Evolutionary conservation across 2,329 filamentous ascomycete genomes (phyloP).

Genomic region (Gaeumannomyces tritici): DNA sequence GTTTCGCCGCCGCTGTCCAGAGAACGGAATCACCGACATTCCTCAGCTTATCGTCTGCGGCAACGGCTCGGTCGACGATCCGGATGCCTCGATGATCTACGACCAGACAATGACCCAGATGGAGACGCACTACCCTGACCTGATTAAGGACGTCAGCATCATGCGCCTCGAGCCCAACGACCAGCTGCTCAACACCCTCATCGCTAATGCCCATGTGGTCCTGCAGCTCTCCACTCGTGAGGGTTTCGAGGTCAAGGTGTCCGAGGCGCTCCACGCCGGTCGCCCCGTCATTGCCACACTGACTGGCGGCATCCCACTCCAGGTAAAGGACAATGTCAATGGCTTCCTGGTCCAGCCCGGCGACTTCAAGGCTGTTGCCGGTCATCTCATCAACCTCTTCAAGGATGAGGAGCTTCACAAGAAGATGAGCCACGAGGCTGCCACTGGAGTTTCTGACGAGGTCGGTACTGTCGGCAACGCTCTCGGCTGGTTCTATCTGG

Average conservation of each 20-base stretch:
- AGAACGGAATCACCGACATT: slow-evolving; percentile 36
- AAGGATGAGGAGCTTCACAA: slow-evolving; percentile 54
- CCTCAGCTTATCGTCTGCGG: slow-evolving; percentile 72
- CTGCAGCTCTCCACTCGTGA: slow-evolving; percentile 75
- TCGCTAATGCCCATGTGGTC: slow-evolving; percentile 62
- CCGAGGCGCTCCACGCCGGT: slow-evolving; percentile 72
- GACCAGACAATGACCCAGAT: slow-evolving; percentile 62
- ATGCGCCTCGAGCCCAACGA: slow-evolving; percentile 72
- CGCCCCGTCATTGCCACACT: slow-evolving; percentile 67
- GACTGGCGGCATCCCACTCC: slow-evolving; percentile 72
- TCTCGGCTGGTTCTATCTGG: slow-evolving; percentile 69
- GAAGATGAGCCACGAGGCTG: slow-evolving; percentile 56
- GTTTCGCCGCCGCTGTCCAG: slow-evolving; percentile 53
- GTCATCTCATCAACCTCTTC: slow-evolving; percentile 56
- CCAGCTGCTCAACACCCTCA: slow-evolving; percentile 67
- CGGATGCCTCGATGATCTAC: slow-evolving; percentile 63
- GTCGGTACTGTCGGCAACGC: slow-evolving; percentile 74
- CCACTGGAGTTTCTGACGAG: slow-evolving; percentile 64
- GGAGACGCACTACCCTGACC: slow-evolving; percentile 49
- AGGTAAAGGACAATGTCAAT: slow-evolving; percentile 61
- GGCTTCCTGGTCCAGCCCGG: slow-evolving; percentile 66
- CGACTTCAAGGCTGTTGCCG: slow-evolving; percentile 60
- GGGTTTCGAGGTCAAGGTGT: slow-evolving; percentile 81
- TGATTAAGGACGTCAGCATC: slow-evolving; percentile 58
- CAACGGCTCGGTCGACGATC: slow-evolving; percentile 73